Percentiles rank a stretch among this genome's conserved stretches.
Conservation (phyloP, 192 early-diverging fungal species). For the Mortierella claussenii region DNA sequence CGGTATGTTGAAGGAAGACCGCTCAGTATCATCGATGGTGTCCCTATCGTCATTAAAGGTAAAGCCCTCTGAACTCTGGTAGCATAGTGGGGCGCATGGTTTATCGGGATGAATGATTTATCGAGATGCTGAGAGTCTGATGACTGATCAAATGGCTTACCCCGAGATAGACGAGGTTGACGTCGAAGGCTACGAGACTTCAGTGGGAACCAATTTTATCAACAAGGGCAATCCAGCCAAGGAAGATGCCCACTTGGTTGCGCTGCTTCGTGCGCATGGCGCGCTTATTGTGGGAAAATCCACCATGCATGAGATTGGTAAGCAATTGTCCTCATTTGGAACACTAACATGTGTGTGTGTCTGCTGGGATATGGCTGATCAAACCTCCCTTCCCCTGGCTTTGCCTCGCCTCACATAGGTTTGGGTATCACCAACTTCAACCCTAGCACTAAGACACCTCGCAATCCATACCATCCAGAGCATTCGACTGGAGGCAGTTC, state of each 20-base stretch:
- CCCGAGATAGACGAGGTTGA: constrained; percentile 68
- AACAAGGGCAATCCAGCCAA: constrained; percentile 57
- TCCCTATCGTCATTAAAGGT: constrained; percentile 78
- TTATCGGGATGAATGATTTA: too few relatives aligned
- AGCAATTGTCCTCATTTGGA: constrained; percentile 29
- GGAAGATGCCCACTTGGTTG: constrained; percentile 62
- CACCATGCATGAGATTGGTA: constrained; percentile 81
- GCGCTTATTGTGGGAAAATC: constrained; percentile 76
- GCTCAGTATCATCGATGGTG: constrained; percentile 75
- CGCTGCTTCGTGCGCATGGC: constrained; percentile 64
- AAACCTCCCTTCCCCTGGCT: too few relatives aligned
- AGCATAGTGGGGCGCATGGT: too few relatives aligned
- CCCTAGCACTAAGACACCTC: constrained; percentile 64
- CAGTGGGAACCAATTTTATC: constrained; percentile 71
- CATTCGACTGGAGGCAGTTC: constrained; percentile 77
- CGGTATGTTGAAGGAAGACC: constrained; percentile 61
- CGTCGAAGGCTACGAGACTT: constrained; percentile 60
- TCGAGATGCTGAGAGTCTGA: too few relatives aligned
- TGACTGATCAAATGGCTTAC: background rate
- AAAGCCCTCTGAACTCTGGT: too few relatives aligned
- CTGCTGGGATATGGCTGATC: background rate
- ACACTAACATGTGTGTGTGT: background rate
- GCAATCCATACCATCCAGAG: constrained; percentile 69
- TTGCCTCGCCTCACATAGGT: too few relatives aligned
- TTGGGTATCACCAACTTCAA: constrained; percentile 72